Evolutionary conservation across 2,329 filamentous ascomycete genomes (phyloP), one percentile per base, ranked within the genome.

Genomic region (Thelonectria blattea): DNA sequence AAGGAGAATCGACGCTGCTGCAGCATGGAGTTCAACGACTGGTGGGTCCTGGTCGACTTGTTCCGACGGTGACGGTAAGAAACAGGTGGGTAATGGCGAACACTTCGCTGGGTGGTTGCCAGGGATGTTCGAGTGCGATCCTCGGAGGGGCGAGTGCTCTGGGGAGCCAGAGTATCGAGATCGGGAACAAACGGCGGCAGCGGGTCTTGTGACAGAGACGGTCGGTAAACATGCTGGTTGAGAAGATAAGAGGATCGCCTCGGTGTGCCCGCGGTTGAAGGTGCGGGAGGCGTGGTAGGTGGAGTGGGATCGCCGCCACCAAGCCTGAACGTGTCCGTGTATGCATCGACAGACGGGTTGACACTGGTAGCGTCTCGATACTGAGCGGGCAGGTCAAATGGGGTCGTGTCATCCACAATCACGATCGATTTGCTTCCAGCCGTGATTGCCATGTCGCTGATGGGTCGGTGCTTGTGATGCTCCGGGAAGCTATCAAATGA

Each of bases 341-440:
- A 85, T 2, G 79, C 79, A 50, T 86, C 84, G 1, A 81, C 74
- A 2, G 85, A 85, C 11, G 76, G 75, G 55, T 78, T 81, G 22
- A 76, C 72, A 3, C 74, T 75, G 2, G 75, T 73, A 8, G 84
- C 70, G 18, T 81, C 79, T 34, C 79, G 79, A 9, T 81, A 83
- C 9, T 87, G 85, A 10, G 78, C 66, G 1, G 81, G 76, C n/a
- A 82, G 73, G 9, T 85, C 77, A 5, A 79, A 77, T 0, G 81
- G 77, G 15, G 83, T 67, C 0, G 88, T 89, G 32, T 86, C 87
- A 60, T 96, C 91, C 37, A 96, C 87, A 70, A 97, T 96, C 56
- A 97, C 84, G 65, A 97, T 96, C 0, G 92, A 96, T 71, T 93
- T 90, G 80, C 92, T 96, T n/a, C 92, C 91, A 11, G 83, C 82